Evolutionary conservation across 176 grass and related monocot genomes (phyloP).

Genomic region (Echinochloa phyllopogon): DNA sequence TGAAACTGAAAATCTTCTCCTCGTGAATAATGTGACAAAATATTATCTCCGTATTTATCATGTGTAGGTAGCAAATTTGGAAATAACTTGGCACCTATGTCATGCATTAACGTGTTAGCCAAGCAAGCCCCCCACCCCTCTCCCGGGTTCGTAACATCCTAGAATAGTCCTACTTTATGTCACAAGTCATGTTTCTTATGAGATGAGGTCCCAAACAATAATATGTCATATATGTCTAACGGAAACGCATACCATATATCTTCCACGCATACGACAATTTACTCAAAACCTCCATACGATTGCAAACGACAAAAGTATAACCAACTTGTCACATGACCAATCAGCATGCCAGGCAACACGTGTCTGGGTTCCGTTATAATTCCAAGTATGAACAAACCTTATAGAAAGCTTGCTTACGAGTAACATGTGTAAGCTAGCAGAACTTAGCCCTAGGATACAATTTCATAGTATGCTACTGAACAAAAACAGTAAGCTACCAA

Average conservation of each 20-base stretch:
- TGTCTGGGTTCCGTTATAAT: conserved; percentile 24
- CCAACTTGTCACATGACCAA: conserved; percentile 2
- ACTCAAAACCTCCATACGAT: neutral
- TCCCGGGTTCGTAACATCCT: neutral
- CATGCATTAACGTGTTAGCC: neutral
- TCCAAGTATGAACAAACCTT: conserved; percentile 1
- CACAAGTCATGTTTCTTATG: neutral
- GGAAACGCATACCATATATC: neutral
- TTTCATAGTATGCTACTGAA: conserved; percentile 13
- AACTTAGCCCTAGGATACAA: neutral
- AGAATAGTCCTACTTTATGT: neutral
- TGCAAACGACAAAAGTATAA: neutral
- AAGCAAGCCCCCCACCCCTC: too few relatives aligned
- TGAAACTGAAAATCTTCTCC: neutral
- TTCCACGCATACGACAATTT: neutral
- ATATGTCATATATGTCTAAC: neutral
- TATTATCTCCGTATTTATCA: neutral
- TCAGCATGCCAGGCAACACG: neutral
- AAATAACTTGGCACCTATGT: neutral
- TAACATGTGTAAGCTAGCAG: conserved; percentile 5
- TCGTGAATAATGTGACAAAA: neutral
- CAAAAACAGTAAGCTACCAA: conserved; percentile 1
- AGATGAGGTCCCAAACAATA: conserved; percentile 1
- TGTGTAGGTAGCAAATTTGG: neutral
- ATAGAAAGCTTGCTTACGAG: neutral